phyloP scores from a whole-genome alignment of 108 stramenopile species.

The Ochromonas danica region DNA sequence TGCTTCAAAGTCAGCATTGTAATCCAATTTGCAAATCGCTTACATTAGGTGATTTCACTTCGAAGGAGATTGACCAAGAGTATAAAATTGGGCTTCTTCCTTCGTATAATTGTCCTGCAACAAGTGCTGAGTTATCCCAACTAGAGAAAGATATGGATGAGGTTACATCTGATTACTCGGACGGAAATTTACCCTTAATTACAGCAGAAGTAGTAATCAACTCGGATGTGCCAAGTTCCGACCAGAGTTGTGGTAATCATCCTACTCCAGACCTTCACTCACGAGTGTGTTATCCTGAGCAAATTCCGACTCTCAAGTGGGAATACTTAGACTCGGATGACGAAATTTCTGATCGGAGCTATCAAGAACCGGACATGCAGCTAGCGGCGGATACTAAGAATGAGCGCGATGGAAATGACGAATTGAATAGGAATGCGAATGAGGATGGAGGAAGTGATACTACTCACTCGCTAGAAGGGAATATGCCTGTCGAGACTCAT shows the following conservation, averaged over 20 bases:
- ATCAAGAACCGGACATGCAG: constrained; percentile 8
- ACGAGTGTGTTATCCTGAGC: constrained; percentile 14
- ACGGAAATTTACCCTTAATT: constrained; percentile 17
- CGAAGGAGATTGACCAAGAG: constrained; percentile 14
- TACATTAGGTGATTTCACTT: constrained; percentile 17
- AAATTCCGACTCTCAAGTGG: constrained; percentile 15
- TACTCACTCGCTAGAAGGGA: constrained; percentile 5
- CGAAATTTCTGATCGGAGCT: constrained; percentile 15
- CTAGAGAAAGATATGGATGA: constrained; percentile 10
- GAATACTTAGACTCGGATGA: constrained; percentile 15
- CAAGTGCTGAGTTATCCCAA: constrained; percentile 15
- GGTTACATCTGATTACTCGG: constrained; percentile 15
- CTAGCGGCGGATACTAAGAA: constrained; percentile 1
- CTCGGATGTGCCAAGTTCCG: constrained; percentile 13
- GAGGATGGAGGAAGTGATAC: constrained; percentile 9
- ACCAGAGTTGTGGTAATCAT: constrained; percentile 15
- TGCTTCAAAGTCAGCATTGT: constrained; percentile 15
- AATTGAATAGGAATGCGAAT: no score
- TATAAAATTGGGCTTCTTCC: constrained; percentile 16
- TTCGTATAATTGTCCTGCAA: constrained; percentile 9
- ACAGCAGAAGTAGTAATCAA: constrained; percentile 16
- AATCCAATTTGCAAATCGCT: constrained; percentile 16
- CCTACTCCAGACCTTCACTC: constrained; percentile 13
- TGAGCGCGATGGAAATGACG: no score
- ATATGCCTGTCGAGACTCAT: background rate